Base-by-base conservation (phyloP, 1,284 basidiomycete species). In the Ceratobasidium sp. region DNA sequence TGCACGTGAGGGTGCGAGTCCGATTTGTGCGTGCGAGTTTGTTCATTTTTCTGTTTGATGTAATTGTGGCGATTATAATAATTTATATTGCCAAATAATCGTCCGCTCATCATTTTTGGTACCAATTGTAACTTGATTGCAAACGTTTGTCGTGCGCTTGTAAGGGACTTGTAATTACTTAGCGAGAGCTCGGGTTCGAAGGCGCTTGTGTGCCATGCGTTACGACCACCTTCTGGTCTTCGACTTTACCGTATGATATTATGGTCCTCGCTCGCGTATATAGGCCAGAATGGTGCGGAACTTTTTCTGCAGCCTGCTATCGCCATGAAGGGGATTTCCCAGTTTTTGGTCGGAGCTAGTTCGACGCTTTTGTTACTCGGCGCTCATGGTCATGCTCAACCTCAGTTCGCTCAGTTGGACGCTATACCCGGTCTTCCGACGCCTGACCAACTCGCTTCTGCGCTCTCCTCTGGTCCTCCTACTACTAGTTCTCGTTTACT, bases 381-480 rank as follows among this genome's bases (percentile, higher is more conserved):
- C 3, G 56, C 69, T 28, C n/a, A n/a, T n/a, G 33, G 56, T 13
- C 42, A 28, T 15, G 70, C 59, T 10, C n/a, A n/a, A n/a, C n/a
- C n/a, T n/a, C 61, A 75, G 23, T 61, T 75, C 15, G 62, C 61
- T 17, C 73, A 75, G 44, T 50, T 75, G 13, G 73, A 75, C 12
- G 42, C 46, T n/a, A 28, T 75, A 4, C 42, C 73, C n/a, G 73
- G 73, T 23, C 23, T 75, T 3, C 62, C 73, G 20, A 66, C 48
- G 5, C 73, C 73, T 75, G 61, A 61, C 23, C 46, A 75, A 54
- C 73, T 75, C 38, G 33, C 54, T 38, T 65, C 73, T 65, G 73
- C 61, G 2, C 78, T 85, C 9, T 77, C 76, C 2, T 62, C 77
- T 38, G 74, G 77, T 17, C 80, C 81, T n/a, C 61, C 61, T n/a